Percentiles rank a stretch among this genome's conserved stretches.
These are phyloP conservation scores for Fusarium brachygibbosum DNA, from an alignment of 2,329 filamentous ascomycete species.

Conservation along the genomic window DNA sequence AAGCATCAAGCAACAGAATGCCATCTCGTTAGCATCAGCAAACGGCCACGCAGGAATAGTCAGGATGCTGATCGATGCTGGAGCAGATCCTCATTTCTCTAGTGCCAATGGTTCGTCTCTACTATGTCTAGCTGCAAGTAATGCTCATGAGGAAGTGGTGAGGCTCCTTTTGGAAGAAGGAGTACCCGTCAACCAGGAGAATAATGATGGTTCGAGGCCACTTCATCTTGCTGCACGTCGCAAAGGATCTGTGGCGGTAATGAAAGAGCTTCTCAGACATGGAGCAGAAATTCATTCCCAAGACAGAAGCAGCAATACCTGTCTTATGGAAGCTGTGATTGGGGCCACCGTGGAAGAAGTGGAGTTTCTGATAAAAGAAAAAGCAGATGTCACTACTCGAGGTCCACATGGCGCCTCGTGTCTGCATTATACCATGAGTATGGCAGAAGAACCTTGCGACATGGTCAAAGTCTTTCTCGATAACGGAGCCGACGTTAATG, in stretches of 20 bases:
- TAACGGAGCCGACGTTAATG: not conserved
- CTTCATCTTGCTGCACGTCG: rapidly evolving
- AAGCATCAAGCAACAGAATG: rapidly evolving
- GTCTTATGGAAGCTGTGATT: rapidly evolving
- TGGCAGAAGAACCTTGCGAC: too few relatives aligned
- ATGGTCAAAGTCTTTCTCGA: too few relatives aligned
- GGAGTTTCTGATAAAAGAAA: rapidly evolving
- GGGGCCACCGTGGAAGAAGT: rapidly evolving
- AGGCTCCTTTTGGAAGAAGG: not conserved
- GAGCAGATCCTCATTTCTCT: rapidly evolving
- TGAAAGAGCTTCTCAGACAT: rapidly evolving
- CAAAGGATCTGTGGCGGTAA: rapidly evolving
- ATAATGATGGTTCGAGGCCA: rapidly evolving
- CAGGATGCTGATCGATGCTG: rapidly evolving
- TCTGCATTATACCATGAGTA: too few relatives aligned
- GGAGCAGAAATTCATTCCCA: not conserved
- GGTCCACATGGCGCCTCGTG: rapidly evolving
- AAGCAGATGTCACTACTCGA: not conserved
- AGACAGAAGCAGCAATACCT: rapidly evolving
- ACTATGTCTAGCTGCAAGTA: rapidly evolving
- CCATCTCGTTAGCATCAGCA: rapidly evolving
- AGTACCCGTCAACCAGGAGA: rapidly evolving
- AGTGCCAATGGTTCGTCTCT: rapidly evolving
- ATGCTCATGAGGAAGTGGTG: rapidly evolving
- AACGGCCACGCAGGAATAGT: rapidly evolving